Base-by-base conservation (phyloP, 176 grass and related monocot species). In the Raddia distichophylla region DNA sequence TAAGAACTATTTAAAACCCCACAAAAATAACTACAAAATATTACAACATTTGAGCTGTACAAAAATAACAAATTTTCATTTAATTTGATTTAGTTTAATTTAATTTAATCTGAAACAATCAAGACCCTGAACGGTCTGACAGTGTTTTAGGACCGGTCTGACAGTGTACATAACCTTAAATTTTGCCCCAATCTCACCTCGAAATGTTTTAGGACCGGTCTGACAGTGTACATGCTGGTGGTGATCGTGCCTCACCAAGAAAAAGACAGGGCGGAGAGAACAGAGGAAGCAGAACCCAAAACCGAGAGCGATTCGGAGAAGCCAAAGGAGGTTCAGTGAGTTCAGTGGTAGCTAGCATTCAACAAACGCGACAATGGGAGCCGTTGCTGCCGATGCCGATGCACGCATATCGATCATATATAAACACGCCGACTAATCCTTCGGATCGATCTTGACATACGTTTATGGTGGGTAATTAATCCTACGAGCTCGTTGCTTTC, bases 361-460 rank as follows among this genome's bases (percentile, higher is more conserved):
- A 43, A 48, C 43, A 34, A 20, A 46, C 47, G 18, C 33, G 80
- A 73, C 75, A 89, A 80, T 75, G 69, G 75, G 76, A 69, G 81
- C 81, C 86, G 53, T 80, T 65, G 81, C 69, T 84, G 87, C 69
- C 37, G 37, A 40, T 40, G 37, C 78, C 62, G 71, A 81, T 42
- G 69, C 76, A 37, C 52, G 5, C 19, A 6, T 52, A 55, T 27
- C 37, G 37, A 40, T 40, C 37, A 16, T 55, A 51, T 46, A 70
- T 46, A 48, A 37, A 32, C 47, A 56, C 58, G 34, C 42, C 40
- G 14, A 3, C 5, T 19, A 74, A 64, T 16, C 14, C 40, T 40
- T 6, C 18, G 10, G 8, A 10, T 18, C 47, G 27, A 27, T 27
- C 27, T 27, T 27, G 27, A 35, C 35, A 47, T 58, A 53, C 55